Base-by-base conservation (phyloP, 345 rosid genomes). In the Cardamine occulta region DNA sequence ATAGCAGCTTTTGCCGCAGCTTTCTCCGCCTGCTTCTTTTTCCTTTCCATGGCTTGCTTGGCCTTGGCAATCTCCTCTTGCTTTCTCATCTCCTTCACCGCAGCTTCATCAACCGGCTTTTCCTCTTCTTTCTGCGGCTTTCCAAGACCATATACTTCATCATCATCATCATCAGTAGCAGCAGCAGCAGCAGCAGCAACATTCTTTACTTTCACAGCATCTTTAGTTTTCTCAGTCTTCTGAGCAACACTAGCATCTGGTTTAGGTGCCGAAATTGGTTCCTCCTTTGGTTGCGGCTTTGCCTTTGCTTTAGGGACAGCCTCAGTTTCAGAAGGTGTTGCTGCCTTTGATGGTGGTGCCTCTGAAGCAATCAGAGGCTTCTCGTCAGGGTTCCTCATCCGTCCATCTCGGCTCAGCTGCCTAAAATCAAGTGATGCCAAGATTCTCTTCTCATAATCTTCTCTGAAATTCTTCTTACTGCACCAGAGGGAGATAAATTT, bases 1-100 rank as follows among this genome's bases (percentile, higher is more conserved):
- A 73, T 66, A 42, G 98, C 93, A 49, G 93, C 97, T 84, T 95
- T 95, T 13, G 87, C 89, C 53, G 97, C 99, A 71, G 87, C 80
- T 86, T 91, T 91, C 80, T 93, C 98, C 2, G 97, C 97, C 84
- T 79, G 67, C 82, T 86, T 96, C 86, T 87, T 96, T 88, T 96
- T 96, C 83, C 99, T 88, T 79, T 96, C 99, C 87, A 86, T 78
- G 52, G 96, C 97, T 78, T 81, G 94, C 83, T 87, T 93, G 64
- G 93, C 90, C 85, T 93, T 93, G 23, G 84, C 96, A 14, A 87
- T 81, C 80, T 95, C 97, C 85, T 89, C 96, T 70, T 88, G 95
- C 81, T 93, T 88, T 83, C 82, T 93, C 81, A 87, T 86, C 83
- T 93, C 99, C 85, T 84, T 96, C 82, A 86, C 56, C 78, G 88